Base-by-base conservation (phyloP, 179 eudicot species). In the Camellia oleifera region DNA sequence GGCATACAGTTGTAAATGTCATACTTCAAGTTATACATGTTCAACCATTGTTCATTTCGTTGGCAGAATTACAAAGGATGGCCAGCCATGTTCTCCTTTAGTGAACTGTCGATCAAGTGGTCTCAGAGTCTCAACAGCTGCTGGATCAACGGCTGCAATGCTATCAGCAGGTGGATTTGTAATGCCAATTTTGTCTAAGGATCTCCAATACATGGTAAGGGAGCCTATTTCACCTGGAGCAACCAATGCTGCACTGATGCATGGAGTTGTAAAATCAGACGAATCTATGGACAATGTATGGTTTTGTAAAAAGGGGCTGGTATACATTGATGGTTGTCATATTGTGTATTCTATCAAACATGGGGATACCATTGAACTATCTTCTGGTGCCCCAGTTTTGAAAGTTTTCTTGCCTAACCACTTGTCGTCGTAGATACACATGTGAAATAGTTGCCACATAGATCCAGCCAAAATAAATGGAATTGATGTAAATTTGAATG, bases 71-170 rank as follows among this genome's bases (percentile, higher is more conserved):
- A 85, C 54, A 68, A 82, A 87, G 81, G 83, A 84, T 52, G 88
- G 78, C 64, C 76, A 82, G 48, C 81, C 86, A 52, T 69, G 75
- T 45, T 77, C 86, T 18, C 67, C 93, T 26, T 71, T 85, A 40
- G 83, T 88, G 75, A 85, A 88, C 83, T 88, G 92, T 67, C 85
- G 95, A 77, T 94, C 98, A 64, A 95, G 99, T 75, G 99, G 99
- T 77, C 86, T 95, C 48, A 87, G 99, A 84, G 92, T 95, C 81
- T 94, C 92, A 40, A 94, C 99, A 61, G 95, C 97, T 17, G 93
- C 97, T 20, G 99, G 99, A 79, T 95, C 99, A 78, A 91, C 97
- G 7, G 98, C 99, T 82, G 99, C 98, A 8, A 95, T 94, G 93
- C 95, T 83, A 32, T 95, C 99, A 46, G 92, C 93, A 0, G 99